Percentiles rank a stretch among this genome's conserved stretches.
Evolutionary conservation across 305 asterid genomes (phyloP).

Genomic region (Striga hermonthica): DNA sequence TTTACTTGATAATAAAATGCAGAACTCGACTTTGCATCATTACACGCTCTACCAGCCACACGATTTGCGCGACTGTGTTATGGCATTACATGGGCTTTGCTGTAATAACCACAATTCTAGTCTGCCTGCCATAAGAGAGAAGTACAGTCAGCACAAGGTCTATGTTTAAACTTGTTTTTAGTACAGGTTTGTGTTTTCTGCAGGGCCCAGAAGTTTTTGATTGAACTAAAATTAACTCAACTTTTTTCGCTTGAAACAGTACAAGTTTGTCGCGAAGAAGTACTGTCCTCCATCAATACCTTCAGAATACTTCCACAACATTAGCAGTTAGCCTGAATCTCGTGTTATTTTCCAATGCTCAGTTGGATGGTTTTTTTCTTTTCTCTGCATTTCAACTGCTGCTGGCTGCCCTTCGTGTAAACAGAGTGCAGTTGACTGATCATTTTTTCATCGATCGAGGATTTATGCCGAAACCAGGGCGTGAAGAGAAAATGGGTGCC

Average conservation of each 20-base stretch:
- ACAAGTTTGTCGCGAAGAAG: constrained; percentile 96
- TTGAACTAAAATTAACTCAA: neutral
- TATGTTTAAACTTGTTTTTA: neutral
- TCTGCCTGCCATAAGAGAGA: constrained; percentile 55
- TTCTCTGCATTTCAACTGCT: neutral
- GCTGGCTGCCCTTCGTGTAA: constrained; percentile 1
- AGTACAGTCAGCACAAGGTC: constrained; percentile 66
- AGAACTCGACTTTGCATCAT: constrained; percentile 49
- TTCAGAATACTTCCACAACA: constrained; percentile 60
- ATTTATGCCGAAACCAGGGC: constrained; percentile 3
- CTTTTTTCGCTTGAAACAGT: constrained; percentile 40
- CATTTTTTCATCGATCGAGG: constrained; percentile 2
- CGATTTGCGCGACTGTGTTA: constrained; percentile 47
- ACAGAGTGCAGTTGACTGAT: constrained; percentile 7
- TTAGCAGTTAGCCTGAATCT: constrained; percentile 31
- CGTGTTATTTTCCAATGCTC: constrained; percentile 31
- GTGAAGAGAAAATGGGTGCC: neutral
- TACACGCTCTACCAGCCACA: constrained; percentile 52
- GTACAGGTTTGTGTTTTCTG: neutral
- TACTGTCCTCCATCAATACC: constrained; percentile 75
- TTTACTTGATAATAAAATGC: constrained; percentile 18
- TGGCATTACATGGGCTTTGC: constrained; percentile 48
- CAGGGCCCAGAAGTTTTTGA: no score
- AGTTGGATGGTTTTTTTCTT: constrained; percentile 30
- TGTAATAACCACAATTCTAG: constrained; percentile 38